phyloP scores from a whole-genome alignment of 257 asterid genomes.

The Fraxinus americana region DNA sequence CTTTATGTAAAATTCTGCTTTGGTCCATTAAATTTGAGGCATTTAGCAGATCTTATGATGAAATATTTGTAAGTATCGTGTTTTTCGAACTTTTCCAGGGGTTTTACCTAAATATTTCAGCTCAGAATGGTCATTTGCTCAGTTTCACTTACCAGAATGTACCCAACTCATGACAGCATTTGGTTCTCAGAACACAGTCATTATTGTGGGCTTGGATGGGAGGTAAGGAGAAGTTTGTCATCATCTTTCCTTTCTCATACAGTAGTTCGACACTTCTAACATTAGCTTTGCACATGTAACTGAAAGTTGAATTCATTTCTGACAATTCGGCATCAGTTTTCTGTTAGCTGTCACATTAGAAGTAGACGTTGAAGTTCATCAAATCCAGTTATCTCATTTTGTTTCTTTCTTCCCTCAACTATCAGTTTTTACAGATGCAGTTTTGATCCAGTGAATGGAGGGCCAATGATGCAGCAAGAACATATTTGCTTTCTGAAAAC shows the following conservation, averaged over 20 bases:
- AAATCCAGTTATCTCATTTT: slow-evolving; percentile 5
- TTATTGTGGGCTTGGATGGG: slow-evolving; percentile 77
- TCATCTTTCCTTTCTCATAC: neutral
- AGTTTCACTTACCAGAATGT: slow-evolving; percentile 73
- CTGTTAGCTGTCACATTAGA: neutral
- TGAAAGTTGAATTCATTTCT: neutral
- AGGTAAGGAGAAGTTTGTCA: slow-evolving; percentile 48
- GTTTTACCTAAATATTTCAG: slow-evolving; percentile 89
- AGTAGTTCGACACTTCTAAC: slow-evolving; percentile 1
- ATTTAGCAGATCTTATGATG: slow-evolving; percentile 7
- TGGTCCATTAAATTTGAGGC: slow-evolving; percentile 8
- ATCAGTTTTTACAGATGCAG: slow-evolving; percentile 87
- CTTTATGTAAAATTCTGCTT: neutral
- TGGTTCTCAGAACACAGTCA: slow-evolving; percentile 70
- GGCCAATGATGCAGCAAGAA: slow-evolving; percentile 84
- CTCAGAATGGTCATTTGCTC: slow-evolving; percentile 99
- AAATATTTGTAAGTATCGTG: neutral
- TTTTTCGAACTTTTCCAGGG: slow-evolving; percentile 51
- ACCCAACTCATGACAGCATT: slow-evolving; percentile 75
- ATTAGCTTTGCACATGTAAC: neutral
- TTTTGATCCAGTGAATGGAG: slow-evolving; percentile 89
- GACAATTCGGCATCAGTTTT: neutral
- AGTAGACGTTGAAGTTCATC: slow-evolving; percentile 12
- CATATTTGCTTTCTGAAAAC: slow-evolving; percentile 67
- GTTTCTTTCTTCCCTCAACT: slow-evolving; percentile 16